Base-by-base conservation (phyloP, 2,329 filamentous ascomycete species). In the Colletotrichum tamarilloi region DNA sequence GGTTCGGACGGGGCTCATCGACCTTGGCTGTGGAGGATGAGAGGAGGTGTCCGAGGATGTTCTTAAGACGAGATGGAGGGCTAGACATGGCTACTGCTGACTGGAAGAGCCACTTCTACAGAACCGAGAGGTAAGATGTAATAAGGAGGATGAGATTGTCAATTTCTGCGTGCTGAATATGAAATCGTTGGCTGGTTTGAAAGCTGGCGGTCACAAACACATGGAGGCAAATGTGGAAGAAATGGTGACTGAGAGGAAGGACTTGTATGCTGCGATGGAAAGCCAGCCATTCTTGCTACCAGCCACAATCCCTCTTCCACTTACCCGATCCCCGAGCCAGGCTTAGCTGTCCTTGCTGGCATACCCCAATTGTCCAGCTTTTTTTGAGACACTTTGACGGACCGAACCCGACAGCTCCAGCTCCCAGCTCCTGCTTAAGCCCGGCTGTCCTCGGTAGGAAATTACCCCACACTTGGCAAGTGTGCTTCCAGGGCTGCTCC, bases 11-110 rank as follows among this genome's bases (percentile, higher is more conserved):
- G 80, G 78, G 85, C 81, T 76, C 84, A 77, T 67, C 64, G 28
- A 46, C 52, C 62, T 62, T 52, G n/a, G 63, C 24, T 7, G 69
- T 75, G 57, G 77, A 60, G 16, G 83, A 81, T 62, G 82, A 81
- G 32, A 82, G 77, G 49, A 89, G 84, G 77, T 90, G 90, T 70
- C 84, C 85, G 46, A 88, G 82, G 76, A 94, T 86, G 74, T 85
- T 89, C 70, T 85, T 84, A 68, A 94, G 86, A 74, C 92, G 90
- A 55, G 89, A 90, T 28, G 87, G 84, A 66, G 92, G 87, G 63
- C 87, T 86, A n/a, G 92, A 92, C 92, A 94, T 94, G 42, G 12
- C 42, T 58, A 26, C 30, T 46, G 30, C 26, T 52, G 28, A 35
- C 32, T 24, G 4, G 19, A 24, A 24, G 22, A 28, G 11, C 35